Evolutionary conservation across 2,329 filamentous ascomycete species (phyloP).

Genomic region (Lizonia empirigonia): DNA sequence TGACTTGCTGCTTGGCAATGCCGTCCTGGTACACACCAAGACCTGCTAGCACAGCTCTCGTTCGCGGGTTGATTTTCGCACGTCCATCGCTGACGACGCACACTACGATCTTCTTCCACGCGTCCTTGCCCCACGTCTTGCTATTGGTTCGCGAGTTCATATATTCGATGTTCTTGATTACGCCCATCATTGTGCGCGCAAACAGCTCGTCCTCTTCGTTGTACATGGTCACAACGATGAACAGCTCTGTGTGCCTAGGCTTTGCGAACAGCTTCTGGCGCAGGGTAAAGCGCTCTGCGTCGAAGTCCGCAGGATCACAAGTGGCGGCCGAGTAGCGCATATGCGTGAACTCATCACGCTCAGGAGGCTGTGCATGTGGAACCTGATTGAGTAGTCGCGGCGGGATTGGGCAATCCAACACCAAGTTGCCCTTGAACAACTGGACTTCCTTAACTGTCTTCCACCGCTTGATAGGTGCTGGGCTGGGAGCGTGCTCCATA

Average conservation of each 20-base stretch:
- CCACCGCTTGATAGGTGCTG: constrained; percentile 78
- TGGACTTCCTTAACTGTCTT: constrained; percentile 99
- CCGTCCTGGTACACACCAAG: constrained; percentile 98
- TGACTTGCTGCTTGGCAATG: constrained; percentile 98
- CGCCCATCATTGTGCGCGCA: constrained; percentile 91
- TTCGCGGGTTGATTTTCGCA: constrained; percentile 93
- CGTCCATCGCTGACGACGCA: constrained; percentile 97
- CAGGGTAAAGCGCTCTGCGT: constrained; percentile 85
- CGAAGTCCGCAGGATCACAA: constrained; percentile 89
- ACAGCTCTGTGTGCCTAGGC: constrained; percentile 88
- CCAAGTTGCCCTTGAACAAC: constrained; percentile 93
- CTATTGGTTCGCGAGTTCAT: constrained; percentile 94
- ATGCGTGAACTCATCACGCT: constrained; percentile 85
- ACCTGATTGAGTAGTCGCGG: constrained; percentile 86
- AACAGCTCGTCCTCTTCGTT: constrained; percentile 98
- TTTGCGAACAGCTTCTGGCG: constrained; percentile 92
- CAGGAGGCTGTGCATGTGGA: constrained; percentile 75
- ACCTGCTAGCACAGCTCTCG: constrained; percentile 84
- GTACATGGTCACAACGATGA: constrained; percentile 98
- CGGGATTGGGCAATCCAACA: constrained; percentile 94
- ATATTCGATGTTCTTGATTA: constrained; percentile 98
- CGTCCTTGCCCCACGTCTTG: constrained; percentile 97
- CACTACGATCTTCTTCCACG: constrained; percentile 99
- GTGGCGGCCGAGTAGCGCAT: constrained; percentile 95
- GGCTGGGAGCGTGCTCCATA: constrained; percentile 57